phyloP scores from a whole-genome alignment of 2,329 filamentous ascomycete species.

The Stachybotrys elegans region DNA sequence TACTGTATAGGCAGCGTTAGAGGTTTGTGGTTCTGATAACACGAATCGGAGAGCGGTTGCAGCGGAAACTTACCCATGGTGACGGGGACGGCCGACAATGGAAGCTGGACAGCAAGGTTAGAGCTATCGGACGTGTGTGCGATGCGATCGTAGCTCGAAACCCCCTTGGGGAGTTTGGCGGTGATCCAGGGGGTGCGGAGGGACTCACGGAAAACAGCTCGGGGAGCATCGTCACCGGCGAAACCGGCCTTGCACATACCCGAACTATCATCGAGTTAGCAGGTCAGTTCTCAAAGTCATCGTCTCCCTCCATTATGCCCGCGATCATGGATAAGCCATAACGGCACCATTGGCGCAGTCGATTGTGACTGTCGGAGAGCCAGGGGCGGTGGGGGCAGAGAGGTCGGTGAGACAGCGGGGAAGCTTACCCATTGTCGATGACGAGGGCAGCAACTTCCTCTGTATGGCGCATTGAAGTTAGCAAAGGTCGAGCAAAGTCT shows the following conservation, averaged over 20 bases:
- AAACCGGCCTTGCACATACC: constrained; percentile 99
- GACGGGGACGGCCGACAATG: constrained; percentile 98
- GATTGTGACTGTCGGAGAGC: constrained; percentile 2
- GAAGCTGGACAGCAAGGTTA: too few species aligned
- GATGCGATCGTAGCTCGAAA: too few species aligned
- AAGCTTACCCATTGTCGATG: constrained; percentile 99
- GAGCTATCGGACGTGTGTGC: too few species aligned
- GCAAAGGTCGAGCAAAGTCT: constrained; percentile 21
- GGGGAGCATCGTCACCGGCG: constrained; percentile 99
- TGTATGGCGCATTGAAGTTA: constrained; percentile 48
- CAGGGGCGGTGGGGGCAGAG: constrained; percentile 14
- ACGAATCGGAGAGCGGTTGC: constrained; percentile 3
- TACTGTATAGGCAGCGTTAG: constrained; percentile 60
- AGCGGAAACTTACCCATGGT: constrained; percentile 82
- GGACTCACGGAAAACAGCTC: constrained; percentile 98
- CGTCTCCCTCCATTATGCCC: too few species aligned
- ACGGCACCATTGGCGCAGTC: neutral
- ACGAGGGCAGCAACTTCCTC: constrained; percentile 99
- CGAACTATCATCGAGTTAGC: constrained; percentile 63
- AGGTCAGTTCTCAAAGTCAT: neutral
- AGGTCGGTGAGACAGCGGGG: constrained; percentile 31
- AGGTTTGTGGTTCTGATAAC: constrained; percentile 9
- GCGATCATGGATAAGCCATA: constrained; percentile 7
- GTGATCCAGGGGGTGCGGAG: too few species aligned
- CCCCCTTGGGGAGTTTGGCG: too few species aligned